Conservation (phyloP, 306 rosid species). For the Mucuna pruriens region DNA sequence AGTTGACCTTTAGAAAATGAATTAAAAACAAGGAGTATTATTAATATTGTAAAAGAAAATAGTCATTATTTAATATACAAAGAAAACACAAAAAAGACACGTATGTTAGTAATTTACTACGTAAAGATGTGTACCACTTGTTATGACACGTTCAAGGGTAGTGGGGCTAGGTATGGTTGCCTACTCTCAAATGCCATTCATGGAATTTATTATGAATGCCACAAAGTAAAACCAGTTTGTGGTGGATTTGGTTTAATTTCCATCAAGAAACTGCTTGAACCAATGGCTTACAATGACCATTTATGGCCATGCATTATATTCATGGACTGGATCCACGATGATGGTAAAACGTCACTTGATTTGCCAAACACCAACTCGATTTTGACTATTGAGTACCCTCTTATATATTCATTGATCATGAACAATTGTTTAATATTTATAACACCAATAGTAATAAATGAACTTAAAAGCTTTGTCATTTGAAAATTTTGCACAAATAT, state of each 20-base stretch:
- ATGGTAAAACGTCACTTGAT: background rate
- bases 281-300: conserved; percentile 1
- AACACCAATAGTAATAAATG: conserved; percentile 1
- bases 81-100: background rate
- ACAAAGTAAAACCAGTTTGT: background rate
- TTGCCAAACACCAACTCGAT: conserved; percentile 28
- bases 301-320: conserved; percentile 4
- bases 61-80: background rate
- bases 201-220: conserved; percentile 24
- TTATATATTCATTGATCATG: background rate
- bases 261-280: conserved; percentile 22
- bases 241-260: conserved; percentile 17
- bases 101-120: background rate
- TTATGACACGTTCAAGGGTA: conserved; percentile 26
- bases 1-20: background rate
- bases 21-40: background rate
- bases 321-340: conserved; percentile 8
- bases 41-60: background rate
- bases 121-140: background rate
- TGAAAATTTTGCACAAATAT: background rate
- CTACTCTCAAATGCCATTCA: conserved; percentile 21
- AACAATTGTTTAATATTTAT: background rate
- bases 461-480: background rate
- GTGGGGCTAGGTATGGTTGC: conserved; percentile 34
- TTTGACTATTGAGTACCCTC: conserved; percentile 20